These are phyloP conservation scores for Dioscorea cayenensis DNA, from an alignment of 116 monocot genomes.

Conservation along the genomic window DNA sequence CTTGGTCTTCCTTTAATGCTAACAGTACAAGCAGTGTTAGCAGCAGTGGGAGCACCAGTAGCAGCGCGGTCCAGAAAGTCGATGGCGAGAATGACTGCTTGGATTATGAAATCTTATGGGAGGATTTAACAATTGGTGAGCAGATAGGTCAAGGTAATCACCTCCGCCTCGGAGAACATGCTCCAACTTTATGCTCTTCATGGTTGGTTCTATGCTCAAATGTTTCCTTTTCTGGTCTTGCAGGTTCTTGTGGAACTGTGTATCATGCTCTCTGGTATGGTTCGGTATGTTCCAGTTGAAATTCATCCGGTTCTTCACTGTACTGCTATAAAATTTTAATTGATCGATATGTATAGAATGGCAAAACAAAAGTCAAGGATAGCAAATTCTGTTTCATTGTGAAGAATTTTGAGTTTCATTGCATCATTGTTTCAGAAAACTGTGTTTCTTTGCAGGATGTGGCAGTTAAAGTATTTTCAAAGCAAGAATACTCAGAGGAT, in stretches of 20 bases:
- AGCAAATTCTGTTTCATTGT: too few species aligned
- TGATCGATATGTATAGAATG: too few species aligned
- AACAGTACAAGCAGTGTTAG: slow-evolving; percentile 79
- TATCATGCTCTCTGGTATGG: slow-evolving; percentile 99
- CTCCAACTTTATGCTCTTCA: neutral
- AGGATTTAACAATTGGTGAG: slow-evolving; percentile 89
- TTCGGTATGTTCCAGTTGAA: slow-evolving; percentile 55
- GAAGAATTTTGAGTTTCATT: neutral
- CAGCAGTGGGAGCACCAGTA: slow-evolving; percentile 78
- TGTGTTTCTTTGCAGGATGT: slow-evolving; percentile 69
- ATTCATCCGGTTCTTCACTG: too few species aligned
- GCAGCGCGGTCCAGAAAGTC: slow-evolving; percentile 59
- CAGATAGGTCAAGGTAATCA: slow-evolving; percentile 97
- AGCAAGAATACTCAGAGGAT: slow-evolving; percentile 89
- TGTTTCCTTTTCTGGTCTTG: neutral
- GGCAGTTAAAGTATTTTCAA: slow-evolving; percentile 95
- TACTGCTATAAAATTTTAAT: too few species aligned
- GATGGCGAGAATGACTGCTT: slow-evolving; percentile 81
- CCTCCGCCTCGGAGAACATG: neutral
- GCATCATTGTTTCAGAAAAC: slow-evolving; percentile 1
- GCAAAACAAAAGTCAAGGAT: too few species aligned
- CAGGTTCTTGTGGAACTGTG: slow-evolving; percentile 98
- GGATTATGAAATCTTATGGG: slow-evolving; percentile 96
- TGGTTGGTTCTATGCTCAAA: neutral
- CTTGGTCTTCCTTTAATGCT: slow-evolving; percentile 72